These are phyloP conservation scores for Arthromyces matolae DNA, from an alignment of 768 basidiomycete species.

Conservation along the genomic window DNA sequence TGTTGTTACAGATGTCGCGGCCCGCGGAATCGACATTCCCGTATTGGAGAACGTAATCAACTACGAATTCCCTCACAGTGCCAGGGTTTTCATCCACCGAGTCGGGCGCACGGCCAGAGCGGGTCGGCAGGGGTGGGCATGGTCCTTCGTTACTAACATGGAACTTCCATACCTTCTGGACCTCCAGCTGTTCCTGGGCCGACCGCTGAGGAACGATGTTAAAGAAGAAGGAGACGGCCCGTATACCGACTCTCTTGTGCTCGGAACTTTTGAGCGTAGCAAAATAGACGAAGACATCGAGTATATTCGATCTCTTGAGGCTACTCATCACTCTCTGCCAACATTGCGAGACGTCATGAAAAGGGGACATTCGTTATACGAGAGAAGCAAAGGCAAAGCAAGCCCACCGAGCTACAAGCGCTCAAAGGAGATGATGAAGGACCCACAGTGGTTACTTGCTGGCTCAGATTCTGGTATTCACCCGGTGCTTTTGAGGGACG, in stretches of 20 bases:
- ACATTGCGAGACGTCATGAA: conserved; percentile 77
- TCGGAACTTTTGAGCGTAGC: conserved; percentile 82
- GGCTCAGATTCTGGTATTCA: conserved; percentile 64
- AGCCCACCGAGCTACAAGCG: conserved; percentile 81
- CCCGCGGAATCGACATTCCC: conserved; percentile 97
- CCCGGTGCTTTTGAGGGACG: conserved; percentile 57
- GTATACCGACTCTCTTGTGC: conserved; percentile 69
- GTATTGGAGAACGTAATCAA: conserved; percentile 95
- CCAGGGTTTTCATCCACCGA: conserved; percentile 92
- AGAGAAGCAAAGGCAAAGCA: conserved; percentile 89
- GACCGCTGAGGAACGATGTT: conserved; percentile 62
- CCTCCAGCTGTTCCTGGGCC: conserved; percentile 86
- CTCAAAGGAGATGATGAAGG: conserved; percentile 82
- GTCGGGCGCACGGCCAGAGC: conserved; percentile 96
- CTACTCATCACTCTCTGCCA: conserved; percentile 58
- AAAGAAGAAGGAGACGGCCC: conserved; percentile 49
- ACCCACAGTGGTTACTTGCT: conserved; percentile 65
- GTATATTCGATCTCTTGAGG: conserved; percentile 65
- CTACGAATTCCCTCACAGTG: conserved; percentile 95
- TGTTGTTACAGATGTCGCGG: conserved; percentile 97
- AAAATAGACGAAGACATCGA: conserved; percentile 82
- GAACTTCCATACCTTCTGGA: conserved; percentile 92
- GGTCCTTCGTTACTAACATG: conserved; percentile 83
- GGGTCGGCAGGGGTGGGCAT: conserved; percentile 93
- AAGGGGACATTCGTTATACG: conserved; percentile 90